A percentile compares a stretch with the other conserved stretches of the same genome.
Conservation (phyloP, 2,329 filamentous ascomycete genomes). For the Fusarium multiceps region DNA sequence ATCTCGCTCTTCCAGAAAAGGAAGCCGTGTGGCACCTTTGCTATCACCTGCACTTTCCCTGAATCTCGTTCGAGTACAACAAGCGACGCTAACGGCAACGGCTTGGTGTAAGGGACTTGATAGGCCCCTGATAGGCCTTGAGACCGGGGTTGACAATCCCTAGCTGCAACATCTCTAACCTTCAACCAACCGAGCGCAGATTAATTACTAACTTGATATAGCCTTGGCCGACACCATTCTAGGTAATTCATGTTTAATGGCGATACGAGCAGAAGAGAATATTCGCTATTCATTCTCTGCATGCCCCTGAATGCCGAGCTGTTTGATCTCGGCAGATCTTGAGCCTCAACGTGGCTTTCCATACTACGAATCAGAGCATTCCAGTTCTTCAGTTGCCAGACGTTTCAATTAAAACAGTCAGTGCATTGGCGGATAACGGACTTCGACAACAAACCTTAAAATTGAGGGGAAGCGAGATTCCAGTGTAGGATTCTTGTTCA, state of each 20-base stretch:
- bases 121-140: conserved; percentile 6
- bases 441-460: background rate
- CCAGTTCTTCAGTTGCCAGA: background rate
- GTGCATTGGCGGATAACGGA: background rate
- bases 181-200: conserved; percentile 23
- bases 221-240: conserved; percentile 9
- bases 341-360: background rate
- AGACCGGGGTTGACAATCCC: conserved; percentile 18
- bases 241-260: background rate
- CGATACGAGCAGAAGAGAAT: background rate
- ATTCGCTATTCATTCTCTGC: background rate
- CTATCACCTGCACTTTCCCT: conserved; percentile 25
- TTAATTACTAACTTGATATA: conserved; percentile 29
- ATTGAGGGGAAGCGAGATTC: conserved; percentile 8
- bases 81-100: conserved; percentile 32
- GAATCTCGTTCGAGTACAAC: conserved; percentile 15
- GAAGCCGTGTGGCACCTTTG: conserved; percentile 27
- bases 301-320: too few relatives aligned
- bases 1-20: conserved; percentile 13
- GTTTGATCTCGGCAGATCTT: background rate
- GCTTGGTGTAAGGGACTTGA: conserved; percentile 5
- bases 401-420: background rate
- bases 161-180: conserved; percentile 14
- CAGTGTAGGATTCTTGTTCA: background rate
- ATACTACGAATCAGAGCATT: background rate